Conservation (phyloP, 2,329 filamentous ascomycete species). For the Fragosphaeria purpurea region DNA sequence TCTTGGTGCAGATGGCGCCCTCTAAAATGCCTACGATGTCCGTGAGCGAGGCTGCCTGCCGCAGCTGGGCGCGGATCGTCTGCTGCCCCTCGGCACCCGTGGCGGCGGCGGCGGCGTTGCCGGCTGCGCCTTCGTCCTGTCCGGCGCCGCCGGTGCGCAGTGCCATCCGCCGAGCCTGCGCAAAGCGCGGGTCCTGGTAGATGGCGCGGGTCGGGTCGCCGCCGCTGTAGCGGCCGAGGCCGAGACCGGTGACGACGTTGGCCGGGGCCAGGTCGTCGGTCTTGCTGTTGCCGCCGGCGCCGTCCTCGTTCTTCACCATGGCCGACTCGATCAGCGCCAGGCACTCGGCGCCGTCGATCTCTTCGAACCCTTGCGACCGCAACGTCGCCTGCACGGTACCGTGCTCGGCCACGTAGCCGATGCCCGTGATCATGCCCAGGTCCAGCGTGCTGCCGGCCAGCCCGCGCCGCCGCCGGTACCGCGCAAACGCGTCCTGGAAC, state of each 20-base stretch:
- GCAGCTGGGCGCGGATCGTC: constrained; percentile 8
- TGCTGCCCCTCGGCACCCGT: background rate
- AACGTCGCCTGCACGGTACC: constrained; percentile 10
- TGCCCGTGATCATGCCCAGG: constrained; percentile 26
- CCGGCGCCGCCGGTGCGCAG: background rate
- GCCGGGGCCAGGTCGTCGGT: background rate
- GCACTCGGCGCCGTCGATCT: constrained; percentile 12
- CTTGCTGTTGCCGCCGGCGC: background rate
- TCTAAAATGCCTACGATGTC: constrained; percentile 5
- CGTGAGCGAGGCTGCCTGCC: background rate
- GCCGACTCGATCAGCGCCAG: constrained; percentile 16
- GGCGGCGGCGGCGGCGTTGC: background rate
- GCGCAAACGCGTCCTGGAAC: constrained; percentile 30
- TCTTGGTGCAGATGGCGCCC: constrained; percentile 8
- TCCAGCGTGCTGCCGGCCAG: constrained; percentile 27
- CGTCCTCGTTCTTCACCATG: background rate
- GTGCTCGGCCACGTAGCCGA: constrained; percentile 21
- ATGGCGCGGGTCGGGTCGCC: constrained; percentile 9
- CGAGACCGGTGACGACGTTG: constrained; percentile 15
- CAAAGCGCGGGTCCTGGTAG: constrained; percentile 12
- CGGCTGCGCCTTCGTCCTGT: background rate
- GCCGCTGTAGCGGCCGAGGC: constrained; percentile 11
- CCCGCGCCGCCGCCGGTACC: constrained; percentile 23
- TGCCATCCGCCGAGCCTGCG: constrained; percentile 8
- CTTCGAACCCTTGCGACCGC: constrained; percentile 13